Evolutionary conservation across 345 rosid genomes (phyloP), one percentile per base, ranked within the genome.

Genomic region (Linum tenue): DNA sequence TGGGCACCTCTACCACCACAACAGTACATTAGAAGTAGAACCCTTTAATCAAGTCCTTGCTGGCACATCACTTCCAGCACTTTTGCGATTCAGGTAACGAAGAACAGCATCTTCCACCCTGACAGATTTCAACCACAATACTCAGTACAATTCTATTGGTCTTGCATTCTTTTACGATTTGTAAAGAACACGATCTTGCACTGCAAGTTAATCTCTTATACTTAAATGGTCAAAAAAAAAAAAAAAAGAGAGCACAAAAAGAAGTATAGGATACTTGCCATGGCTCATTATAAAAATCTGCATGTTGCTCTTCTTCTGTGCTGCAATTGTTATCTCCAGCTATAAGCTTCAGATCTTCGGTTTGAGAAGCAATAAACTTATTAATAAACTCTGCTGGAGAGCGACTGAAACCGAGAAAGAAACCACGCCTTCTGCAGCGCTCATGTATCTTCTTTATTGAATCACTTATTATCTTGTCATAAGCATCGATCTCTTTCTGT

Each of bases 71-170:
- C 66, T 65, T 70, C 75, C 82, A 38, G 65, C 72, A 55, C 79
- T 39, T 75, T 81, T 81, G 73, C 88, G 83, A 66, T 83, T 83
- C 73, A 83, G 70, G 76, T 83, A 83, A 1, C 81, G 85, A 44
- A 75, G 70, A 59, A 79, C 82, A 63, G 85, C 85, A 76, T 79
- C 85, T 73, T 79, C 88, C 61, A 75, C 78, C 88, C 88, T 81
- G 36, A 55, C 59, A 36, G 38, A 67, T 67, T 40, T 72, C 8
- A 3, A 57, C 35, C 37, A 37, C 38, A 57, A 57, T 5, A 16
- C 5, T 37, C 36, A 57, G 37, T 9, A 57, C 9, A 15, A 57
- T 1, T 5, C 9, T 57, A 57, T 57, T 57, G 37, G 11, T 22
- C 31, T 22, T 22, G 31, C 31, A 0, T 22, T 22, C 31, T 0